phyloP scores from a whole-genome alignment of 2,329 filamentous ascomycete species.

The Paramyrothecium sp. region DNA sequence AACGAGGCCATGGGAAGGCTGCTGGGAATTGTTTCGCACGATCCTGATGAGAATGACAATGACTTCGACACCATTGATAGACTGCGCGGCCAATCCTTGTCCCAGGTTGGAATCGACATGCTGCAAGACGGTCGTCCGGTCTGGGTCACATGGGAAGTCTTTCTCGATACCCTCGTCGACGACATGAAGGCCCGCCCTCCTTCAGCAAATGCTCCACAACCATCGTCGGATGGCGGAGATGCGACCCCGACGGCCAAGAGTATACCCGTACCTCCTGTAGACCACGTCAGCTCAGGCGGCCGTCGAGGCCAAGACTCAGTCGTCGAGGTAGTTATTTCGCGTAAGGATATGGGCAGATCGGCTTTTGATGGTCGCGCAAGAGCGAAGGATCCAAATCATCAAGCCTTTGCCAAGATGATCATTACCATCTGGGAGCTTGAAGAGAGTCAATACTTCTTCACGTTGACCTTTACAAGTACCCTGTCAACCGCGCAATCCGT shows the following conservation, averaged over 20 bases:
- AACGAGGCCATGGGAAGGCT: slow-evolving; percentile 75
- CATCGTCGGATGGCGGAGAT: slow-evolving; percentile 24
- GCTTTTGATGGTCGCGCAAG: slow-evolving; percentile 30
- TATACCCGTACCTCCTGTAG: slow-evolving; percentile 26
- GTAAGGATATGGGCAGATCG: slow-evolving; percentile 40
- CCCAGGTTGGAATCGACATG: slow-evolving; percentile 72
- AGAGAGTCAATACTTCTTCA: slow-evolving; percentile 67
- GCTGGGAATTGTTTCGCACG: slow-evolving; percentile 54
- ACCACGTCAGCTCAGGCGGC: slow-evolving; percentile 20
- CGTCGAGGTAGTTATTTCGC: slow-evolving; percentile 66
- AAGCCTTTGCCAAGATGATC: slow-evolving; percentile 69
- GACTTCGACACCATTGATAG: slow-evolving; percentile 51
- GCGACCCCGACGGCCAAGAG: slow-evolving; percentile 32
- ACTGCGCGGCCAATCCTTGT: slow-evolving; percentile 64
- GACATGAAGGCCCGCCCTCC: slow-evolving; percentile 35
- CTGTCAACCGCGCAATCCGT: slow-evolving; percentile 31
- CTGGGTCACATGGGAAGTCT: slow-evolving; percentile 58
- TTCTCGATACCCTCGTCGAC: slow-evolving; percentile 51
- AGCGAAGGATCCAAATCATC: slow-evolving; percentile 34
- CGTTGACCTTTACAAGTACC: slow-evolving; percentile 70
- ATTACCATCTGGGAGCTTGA: slow-evolving; percentile 72
- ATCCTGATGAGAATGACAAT: slow-evolving; percentile 34
- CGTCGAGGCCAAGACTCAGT: slow-evolving; percentile 56
- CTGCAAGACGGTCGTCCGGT: slow-evolving; percentile 63
- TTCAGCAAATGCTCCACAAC: slow-evolving; percentile 16